phyloP scores from a whole-genome alignment of 352 stramenopile genomes.

The Phytophthora tubulina region DNA sequence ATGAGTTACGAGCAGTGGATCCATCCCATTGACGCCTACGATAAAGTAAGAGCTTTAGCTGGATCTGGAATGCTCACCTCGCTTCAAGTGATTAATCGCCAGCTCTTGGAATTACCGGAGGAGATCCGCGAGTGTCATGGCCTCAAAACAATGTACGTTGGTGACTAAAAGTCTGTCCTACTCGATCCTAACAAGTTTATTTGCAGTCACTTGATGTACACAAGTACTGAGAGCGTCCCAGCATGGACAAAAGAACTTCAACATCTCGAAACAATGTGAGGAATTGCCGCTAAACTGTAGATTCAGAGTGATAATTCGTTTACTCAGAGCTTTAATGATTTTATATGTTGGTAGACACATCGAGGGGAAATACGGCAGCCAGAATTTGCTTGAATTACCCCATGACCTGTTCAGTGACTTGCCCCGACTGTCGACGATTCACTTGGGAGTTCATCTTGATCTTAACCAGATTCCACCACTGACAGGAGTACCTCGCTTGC shows the following conservation, averaged over 20 bases:
- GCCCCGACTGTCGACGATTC: conserved; percentile 11
- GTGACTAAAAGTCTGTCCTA: background rate
- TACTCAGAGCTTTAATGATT: too few species aligned
- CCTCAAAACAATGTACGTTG: conserved; percentile 16
- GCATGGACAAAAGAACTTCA: conserved; percentile 15
- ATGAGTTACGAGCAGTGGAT: conserved; percentile 2
- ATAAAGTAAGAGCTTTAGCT: conserved; percentile 26
- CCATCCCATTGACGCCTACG: conserved; percentile 24
- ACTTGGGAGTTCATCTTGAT: conserved; percentile 23
- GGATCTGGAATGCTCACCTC: conserved; percentile 37
- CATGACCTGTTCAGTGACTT: conserved; percentile 22
- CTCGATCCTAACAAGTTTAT: background rate
- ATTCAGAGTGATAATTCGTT: too few species aligned
- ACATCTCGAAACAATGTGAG: conserved; percentile 25
- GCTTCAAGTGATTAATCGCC: conserved; percentile 52
- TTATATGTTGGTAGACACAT: conserved; percentile 14
- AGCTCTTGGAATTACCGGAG: conserved; percentile 28
- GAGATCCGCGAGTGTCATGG: conserved; percentile 34
- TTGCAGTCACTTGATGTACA: conserved; percentile 20
- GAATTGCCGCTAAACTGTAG: background rate
- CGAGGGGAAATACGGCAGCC: conserved; percentile 22
- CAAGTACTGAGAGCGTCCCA: conserved; percentile 3
- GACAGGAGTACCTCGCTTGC: conserved; percentile 14
- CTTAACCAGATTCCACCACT: conserved; percentile 15
- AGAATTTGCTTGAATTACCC: conserved; percentile 20